A percentile compares a stretch with the other conserved stretches of the same genome.
Evolutionary conservation across 768 basidiomycete species (phyloP).

Genomic region (Omphalotus guepiniiformis): DNA sequence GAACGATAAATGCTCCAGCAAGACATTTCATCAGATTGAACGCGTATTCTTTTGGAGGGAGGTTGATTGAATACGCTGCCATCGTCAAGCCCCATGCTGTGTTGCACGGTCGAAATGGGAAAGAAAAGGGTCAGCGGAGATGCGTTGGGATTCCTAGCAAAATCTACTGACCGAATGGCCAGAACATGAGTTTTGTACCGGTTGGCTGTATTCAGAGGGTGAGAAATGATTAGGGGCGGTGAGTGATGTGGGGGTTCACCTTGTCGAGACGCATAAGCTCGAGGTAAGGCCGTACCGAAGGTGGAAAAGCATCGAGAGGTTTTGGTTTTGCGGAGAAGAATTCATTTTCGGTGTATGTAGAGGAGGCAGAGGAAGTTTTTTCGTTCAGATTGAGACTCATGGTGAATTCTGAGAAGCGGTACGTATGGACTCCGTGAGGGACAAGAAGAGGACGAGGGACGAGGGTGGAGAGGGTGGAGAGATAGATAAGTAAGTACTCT

Average conservation of each 20-base stretch:
- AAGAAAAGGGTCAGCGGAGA: neutral
- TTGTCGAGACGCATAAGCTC: slow-evolving; percentile 50
- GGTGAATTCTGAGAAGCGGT: no score
- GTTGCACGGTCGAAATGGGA: no score
- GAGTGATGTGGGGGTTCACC: slow-evolving; percentile 20
- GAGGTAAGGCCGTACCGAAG: slow-evolving; percentile 34
- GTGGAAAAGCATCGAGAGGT: slow-evolving; percentile 28
- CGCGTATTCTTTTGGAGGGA: slow-evolving; percentile 29
- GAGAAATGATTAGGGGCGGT: neutral
- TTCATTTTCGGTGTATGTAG: no score
- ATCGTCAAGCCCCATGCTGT: slow-evolving; percentile 44
- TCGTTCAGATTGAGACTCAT: no score
- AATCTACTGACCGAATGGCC: slow-evolving; percentile 43
- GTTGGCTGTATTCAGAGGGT: slow-evolving; percentile 40
- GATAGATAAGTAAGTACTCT: no score
- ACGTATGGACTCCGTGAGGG: no score
- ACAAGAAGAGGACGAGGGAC: no score
- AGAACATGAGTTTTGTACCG: slow-evolving; percentile 48
- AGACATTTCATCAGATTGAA: slow-evolving; percentile 29
- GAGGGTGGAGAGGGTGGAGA: no score
- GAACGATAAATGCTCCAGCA: slow-evolving; percentile 37
- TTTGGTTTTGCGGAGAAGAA: no score
- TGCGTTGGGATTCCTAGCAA: neutral
- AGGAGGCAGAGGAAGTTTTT: no score
- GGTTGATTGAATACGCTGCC: slow-evolving; percentile 35